phyloP scores from a whole-genome alignment of 768 basidiomycete species.

The Candolleomyces efflorescens region DNA sequence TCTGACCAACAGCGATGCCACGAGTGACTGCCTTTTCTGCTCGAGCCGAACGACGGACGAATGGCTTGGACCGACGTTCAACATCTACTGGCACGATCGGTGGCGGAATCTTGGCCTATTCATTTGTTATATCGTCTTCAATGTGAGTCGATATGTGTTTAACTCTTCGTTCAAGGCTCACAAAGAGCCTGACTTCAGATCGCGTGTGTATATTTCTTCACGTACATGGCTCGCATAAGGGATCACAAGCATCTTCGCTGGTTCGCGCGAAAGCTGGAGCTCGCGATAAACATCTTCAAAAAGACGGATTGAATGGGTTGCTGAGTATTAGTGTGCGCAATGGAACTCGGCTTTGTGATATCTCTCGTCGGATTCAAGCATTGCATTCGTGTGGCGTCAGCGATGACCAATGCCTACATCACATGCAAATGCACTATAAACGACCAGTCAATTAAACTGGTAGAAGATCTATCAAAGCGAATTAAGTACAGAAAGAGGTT shows the following conservation, averaged over 20 bases:
- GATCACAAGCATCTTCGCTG: constrained; percentile 12
- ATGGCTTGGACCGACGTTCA: constrained; percentile 52
- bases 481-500: no score
- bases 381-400: no score
- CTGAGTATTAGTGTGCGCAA: no score
- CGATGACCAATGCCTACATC: no score
- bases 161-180: not conserved
- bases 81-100: constrained; percentile 50
- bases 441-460: no score
- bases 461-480: no score
- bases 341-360: no score
- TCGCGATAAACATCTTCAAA: no score
- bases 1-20: constrained; percentile 49
- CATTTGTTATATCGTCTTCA: constrained; percentile 43
- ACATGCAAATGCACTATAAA: no score
- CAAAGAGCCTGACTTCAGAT: constrained; percentile 31
- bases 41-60: constrained; percentile 47
- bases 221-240: constrained; percentile 54
- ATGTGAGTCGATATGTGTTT: constrained; percentile 27
- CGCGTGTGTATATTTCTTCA: constrained; percentile 42
- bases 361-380: no score
- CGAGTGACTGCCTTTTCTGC: constrained; percentile 52
- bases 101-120: constrained; percentile 54
- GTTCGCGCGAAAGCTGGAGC: not conserved
- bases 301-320: no score